Percentiles rank a stretch among this genome's conserved stretches.
These are phyloP conservation scores for Penicillium polonicum DNA, from an alignment of 2,329 filamentous ascomycete species.

Conservation along the genomic window DNA sequence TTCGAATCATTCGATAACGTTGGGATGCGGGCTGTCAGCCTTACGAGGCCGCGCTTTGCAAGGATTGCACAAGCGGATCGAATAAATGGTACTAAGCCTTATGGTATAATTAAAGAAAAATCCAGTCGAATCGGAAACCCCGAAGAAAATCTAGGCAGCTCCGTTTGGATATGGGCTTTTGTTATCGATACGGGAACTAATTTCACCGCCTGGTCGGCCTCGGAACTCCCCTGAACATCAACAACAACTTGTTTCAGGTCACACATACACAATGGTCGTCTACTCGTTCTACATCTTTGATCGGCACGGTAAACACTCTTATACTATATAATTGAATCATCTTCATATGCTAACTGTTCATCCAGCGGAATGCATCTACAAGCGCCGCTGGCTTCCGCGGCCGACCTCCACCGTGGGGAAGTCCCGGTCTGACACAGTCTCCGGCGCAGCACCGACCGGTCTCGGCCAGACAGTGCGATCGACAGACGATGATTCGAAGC, in stretches of 20 bases:
- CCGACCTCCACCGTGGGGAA: slow-evolving; percentile 49
- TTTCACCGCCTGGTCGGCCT: slow-evolving; percentile 22
- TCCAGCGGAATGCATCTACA: slow-evolving; percentile 95
- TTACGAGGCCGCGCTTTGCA: slow-evolving; percentile 14
- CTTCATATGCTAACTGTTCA: slow-evolving; percentile 1
- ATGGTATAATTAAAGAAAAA: not conserved
- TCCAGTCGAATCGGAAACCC: not conserved
- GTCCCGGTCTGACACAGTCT: slow-evolving; percentile 46
- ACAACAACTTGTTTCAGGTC: slow-evolving; percentile 4
- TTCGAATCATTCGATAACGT: slow-evolving; percentile 14
- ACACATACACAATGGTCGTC: slow-evolving; percentile 69
- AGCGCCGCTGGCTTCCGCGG: slow-evolving; percentile 73
- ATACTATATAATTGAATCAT: slow-evolving; percentile 7
- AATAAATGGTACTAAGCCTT: not conserved
- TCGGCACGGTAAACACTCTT: slow-evolving; percentile 71
- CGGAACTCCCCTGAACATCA: slow-evolving; percentile 24
- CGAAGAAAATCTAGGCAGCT: slow-evolving; percentile 18
- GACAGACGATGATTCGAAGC: slow-evolving; percentile 83
- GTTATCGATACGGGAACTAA: slow-evolving; percentile 15
- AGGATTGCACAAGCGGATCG: not conserved
- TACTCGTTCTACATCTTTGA: slow-evolving; percentile 99
- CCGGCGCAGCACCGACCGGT: slow-evolving; percentile 44
- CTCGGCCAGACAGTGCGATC: slow-evolving; percentile 47
- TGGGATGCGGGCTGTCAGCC: slow-evolving; percentile 23
- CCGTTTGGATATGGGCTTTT: slow-evolving; percentile 9